phyloP scores from a whole-genome alignment of 139 green algal species.

The Auxenochlorella pyrenoidosa region DNA sequence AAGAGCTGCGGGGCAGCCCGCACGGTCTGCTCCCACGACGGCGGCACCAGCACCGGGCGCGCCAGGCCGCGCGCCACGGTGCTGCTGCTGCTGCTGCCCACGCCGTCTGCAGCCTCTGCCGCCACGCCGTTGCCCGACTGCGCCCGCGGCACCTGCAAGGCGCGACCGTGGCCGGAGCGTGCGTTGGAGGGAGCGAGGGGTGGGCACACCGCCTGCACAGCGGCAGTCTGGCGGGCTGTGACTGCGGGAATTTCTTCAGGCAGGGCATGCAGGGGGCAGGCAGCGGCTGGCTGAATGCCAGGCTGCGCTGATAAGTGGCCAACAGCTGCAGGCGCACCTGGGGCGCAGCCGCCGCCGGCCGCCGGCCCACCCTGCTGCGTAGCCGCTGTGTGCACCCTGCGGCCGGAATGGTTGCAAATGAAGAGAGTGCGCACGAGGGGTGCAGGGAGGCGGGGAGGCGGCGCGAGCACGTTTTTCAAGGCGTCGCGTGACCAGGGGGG shows the following conservation, averaged over 20 bases:
- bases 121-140: slow-evolving; percentile 26
- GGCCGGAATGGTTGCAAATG: background rate
- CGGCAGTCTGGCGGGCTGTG: background rate
- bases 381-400: background rate
- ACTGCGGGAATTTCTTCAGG: background rate
- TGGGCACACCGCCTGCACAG: background rate
- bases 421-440: background rate
- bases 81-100: slow-evolving; percentile 7
- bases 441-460: background rate
- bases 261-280: too few species aligned
- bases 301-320: background rate
- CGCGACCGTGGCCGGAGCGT: background rate
- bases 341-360: background rate
- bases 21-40: slow-evolving; percentile 3
- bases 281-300: too few species aligned
- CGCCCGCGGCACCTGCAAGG: background rate
- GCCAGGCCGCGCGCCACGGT: background rate
- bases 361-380: background rate
- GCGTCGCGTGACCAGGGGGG: too few species aligned
- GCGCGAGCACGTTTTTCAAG: slow-evolving; percentile 16
- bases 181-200: too few species aligned
- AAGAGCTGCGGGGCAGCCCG: slow-evolving; percentile 44
- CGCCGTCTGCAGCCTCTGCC: background rate
- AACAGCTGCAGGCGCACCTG: slow-evolving; percentile 1
- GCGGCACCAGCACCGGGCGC: slow-evolving; percentile 24